Base-by-base conservation (phyloP, 202 grass and related monocot species). In the Carex arenaria region DNA sequence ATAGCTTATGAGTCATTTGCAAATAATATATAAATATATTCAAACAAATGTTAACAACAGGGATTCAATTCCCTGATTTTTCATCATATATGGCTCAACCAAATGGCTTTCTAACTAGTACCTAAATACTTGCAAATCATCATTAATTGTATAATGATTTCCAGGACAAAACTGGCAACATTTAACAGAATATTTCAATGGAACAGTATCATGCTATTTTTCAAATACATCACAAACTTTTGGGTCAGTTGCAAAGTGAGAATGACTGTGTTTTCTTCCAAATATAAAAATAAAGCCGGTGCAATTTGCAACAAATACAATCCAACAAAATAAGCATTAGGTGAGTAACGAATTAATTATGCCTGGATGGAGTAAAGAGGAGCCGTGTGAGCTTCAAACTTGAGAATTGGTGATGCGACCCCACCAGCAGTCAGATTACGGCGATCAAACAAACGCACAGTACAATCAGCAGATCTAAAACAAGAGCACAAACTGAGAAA, bases 291-390 rank as follows among this genome's bases (percentile, higher is more conserved):
- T 52, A 28, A 36, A 59, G 15, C 13, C 36, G 72, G 51, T 57
- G 20, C 54, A 77, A 34, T 34, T 77, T n/a, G 28, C 28, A 56
- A 55, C 49, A 77, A 55, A 77, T 77, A 57, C 72, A 57, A 77
- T 57, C 14, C 14, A 4, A 56, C 49, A 56, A 57, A 77, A 56
- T 23, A 57, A 55, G 8, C 43, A 45, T 45, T 45, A 38, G 4
- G 4, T 36, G 34, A 36, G 34, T 36, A 36, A 36, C 34, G 4
- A 36, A 4, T 36, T 38, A 64, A 38, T 38, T 38, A 5, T 38
- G 36, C 36, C 36, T 38, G 36, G 36, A 38, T 38, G 0, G 36
- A 38, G 36, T 6, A 38, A 38, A 38, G 36, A 38, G 36, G 36
- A 38, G 5, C 36, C 36, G 5, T 38, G 36, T 38, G 36, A 4